Percentiles rank a stretch among this genome's conserved stretches.
phyloP scores from a whole-genome alignment of 306 rosid genomes.

The Dalbergia oliveri region DNA sequence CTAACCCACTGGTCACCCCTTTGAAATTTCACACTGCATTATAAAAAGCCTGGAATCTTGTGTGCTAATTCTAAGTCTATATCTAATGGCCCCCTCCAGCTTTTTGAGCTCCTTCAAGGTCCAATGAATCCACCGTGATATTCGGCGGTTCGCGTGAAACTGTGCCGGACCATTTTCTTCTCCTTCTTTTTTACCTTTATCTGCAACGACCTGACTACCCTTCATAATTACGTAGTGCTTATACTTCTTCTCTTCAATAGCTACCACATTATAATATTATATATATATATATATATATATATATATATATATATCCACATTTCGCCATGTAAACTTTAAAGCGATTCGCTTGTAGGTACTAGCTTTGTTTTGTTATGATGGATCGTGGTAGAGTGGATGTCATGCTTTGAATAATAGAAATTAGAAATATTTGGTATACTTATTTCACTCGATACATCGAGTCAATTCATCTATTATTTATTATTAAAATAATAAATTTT shows the following conservation, averaged over 20 bases:
- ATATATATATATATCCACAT: conserved; percentile 40
- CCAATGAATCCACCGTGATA: conserved; percentile 62
- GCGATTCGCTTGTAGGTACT: neutral
- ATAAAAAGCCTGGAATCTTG: conserved; percentile 43
- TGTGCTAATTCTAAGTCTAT: conserved; percentile 20
- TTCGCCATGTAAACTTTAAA: conserved; percentile 45
- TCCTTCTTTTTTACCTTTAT: conserved; percentile 25
- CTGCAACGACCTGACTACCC: conserved; percentile 55
- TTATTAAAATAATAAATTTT: no score
- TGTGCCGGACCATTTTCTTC: conserved; percentile 41
- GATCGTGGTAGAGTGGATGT: neutral
- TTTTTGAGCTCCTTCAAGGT: conserved; percentile 44
- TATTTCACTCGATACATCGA: no score
- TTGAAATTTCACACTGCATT: no score
- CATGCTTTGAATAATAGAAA: no score
- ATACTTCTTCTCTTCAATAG: neutral
- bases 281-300: no score
- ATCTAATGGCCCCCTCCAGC: neutral
- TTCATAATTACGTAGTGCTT: conserved; percentile 10
- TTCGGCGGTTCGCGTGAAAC: conserved; percentile 62
- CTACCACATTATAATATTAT: conserved; percentile 5
- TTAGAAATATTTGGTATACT: no score
- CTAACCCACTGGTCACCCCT: no score
- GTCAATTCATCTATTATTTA: no score
- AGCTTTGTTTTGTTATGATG: conserved; percentile 39